These are phyloP conservation scores for Irpex lacteus DNA, from an alignment of 1,284 basidiomycete species.

Conservation along the genomic window DNA sequence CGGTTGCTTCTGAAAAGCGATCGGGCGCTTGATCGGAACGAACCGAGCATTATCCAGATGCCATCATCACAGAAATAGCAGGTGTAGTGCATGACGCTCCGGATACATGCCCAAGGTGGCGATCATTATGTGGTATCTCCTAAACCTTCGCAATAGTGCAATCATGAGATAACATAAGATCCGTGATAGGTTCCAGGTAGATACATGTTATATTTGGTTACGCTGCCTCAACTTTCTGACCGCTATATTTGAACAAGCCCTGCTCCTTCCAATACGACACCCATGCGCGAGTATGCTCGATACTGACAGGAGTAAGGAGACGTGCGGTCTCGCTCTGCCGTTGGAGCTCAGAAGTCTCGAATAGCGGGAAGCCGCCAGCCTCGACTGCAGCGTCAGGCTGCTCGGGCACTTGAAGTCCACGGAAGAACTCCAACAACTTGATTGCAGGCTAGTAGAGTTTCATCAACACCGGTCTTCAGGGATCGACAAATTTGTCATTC, in stretches of 20 bases:
- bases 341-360: constrained; percentile 2
- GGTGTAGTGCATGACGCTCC: neutral
- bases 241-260: constrained; percentile 1
- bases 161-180: neutral
- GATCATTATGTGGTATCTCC: neutral
- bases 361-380: constrained; percentile 13
- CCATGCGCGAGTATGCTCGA: constrained; percentile 6
- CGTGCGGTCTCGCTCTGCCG: constrained; percentile 1
- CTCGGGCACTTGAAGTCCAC: neutral
- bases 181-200: too few relatives aligned
- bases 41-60: neutral
- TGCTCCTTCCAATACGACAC: constrained; percentile 8
- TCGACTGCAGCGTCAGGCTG: constrained; percentile 5
- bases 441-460: constrained; percentile 7
- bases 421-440: constrained; percentile 17
- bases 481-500: neutral
- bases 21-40: neutral
- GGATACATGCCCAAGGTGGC: neutral
- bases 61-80: neutral
- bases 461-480: neutral
- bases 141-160: neutral
- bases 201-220: neutral
- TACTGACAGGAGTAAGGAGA: neutral
- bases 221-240: neutral
- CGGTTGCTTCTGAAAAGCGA: neutral